Evolutionary conservation across 148 eudicot genomes (phyloP).

Genomic region (Arbutus unedo): DNA sequence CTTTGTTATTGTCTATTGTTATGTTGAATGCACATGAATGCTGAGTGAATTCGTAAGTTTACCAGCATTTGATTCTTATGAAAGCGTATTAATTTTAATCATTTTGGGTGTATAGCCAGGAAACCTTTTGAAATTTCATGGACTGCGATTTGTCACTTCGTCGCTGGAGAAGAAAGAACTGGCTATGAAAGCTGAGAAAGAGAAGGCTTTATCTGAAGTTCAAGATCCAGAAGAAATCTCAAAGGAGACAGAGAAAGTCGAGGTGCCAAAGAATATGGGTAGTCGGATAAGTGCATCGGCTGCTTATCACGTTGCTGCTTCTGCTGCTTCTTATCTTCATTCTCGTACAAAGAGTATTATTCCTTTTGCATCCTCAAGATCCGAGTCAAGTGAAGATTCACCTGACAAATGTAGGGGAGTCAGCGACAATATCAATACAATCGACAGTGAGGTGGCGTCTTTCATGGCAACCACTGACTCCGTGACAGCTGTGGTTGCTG

Average conservation of each 20-base stretch:
- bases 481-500: slow-evolving; percentile 93
- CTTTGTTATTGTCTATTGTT: background rate
- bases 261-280: slow-evolving; percentile 32
- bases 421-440: slow-evolving; percentile 22
- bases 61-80: background rate
- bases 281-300: slow-evolving; percentile 50
- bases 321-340: slow-evolving; percentile 91
- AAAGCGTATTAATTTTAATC: background rate
- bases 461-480: slow-evolving; percentile 88
- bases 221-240: slow-evolving; percentile 23
- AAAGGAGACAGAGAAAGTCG: slow-evolving; percentile 21
- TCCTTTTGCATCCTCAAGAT: slow-evolving; percentile 50
- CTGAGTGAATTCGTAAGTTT: background rate
- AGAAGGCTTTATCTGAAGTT: slow-evolving; percentile 27
- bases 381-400: slow-evolving; percentile 19
- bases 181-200: slow-evolving; percentile 48
- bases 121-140: slow-evolving; percentile 52
- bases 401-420: slow-evolving; percentile 16
- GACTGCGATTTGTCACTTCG: slow-evolving; percentile 71
- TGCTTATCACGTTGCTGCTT: slow-evolving; percentile 80
- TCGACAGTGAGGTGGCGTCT: slow-evolving; percentile 62
- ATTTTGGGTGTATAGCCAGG: slow-evolving; percentile 40
- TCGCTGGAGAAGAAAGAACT: slow-evolving; percentile 72
- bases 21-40: background rate
- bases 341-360: slow-evolving; percentile 59